These are phyloP conservation scores for Periconia macrospinosa DNA, from an alignment of 2,329 filamentous ascomycete genomes.

Conservation along the genomic window DNA sequence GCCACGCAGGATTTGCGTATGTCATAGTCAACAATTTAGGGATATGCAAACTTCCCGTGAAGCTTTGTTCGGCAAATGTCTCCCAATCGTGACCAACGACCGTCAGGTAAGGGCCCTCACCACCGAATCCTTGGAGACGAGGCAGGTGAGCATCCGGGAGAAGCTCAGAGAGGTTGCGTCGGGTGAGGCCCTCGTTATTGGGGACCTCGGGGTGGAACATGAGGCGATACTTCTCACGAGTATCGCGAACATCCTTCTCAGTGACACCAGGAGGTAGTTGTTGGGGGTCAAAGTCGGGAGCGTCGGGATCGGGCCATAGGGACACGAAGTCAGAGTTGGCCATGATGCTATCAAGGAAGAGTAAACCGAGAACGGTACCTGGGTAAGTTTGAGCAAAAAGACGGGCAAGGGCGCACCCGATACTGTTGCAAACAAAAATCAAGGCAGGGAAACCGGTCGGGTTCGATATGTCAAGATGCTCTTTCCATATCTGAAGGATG, in stretches of 20 bases:
- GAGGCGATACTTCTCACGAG: constrained; percentile 39
- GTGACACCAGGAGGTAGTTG: constrained; percentile 46
- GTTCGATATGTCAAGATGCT: constrained; percentile 34
- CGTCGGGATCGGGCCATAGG: constrained; percentile 59
- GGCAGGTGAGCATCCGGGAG: constrained; percentile 51
- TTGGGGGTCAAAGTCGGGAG: constrained; percentile 46
- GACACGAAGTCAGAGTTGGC: constrained; percentile 60
- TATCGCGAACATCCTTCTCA: constrained; percentile 36
- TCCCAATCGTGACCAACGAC: constrained; percentile 60
- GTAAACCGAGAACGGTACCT: constrained; percentile 47
- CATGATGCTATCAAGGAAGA: constrained; percentile 62
- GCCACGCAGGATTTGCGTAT: constrained; percentile 59
- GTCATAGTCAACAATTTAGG: constrained; percentile 48
- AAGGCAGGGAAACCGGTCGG: constrained; percentile 36
- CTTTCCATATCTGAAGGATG: constrained; percentile 42
- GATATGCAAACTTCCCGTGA: constrained; percentile 28
- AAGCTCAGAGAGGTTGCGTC: constrained; percentile 48
- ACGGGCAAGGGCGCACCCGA: constrained; percentile 56
- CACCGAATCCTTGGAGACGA: constrained; percentile 40
- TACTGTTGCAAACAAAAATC: constrained; percentile 57
- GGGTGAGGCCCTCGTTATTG: constrained; percentile 54
- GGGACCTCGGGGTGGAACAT: constrained; percentile 55
- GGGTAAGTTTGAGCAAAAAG: constrained; percentile 55
- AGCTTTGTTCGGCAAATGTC: constrained; percentile 53
- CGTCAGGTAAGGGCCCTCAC: constrained; percentile 46